These are phyloP conservation scores for Nicotiana knightiana DNA, from an alignment of 257 asterid genomes.

Conservation along the genomic window DNA sequence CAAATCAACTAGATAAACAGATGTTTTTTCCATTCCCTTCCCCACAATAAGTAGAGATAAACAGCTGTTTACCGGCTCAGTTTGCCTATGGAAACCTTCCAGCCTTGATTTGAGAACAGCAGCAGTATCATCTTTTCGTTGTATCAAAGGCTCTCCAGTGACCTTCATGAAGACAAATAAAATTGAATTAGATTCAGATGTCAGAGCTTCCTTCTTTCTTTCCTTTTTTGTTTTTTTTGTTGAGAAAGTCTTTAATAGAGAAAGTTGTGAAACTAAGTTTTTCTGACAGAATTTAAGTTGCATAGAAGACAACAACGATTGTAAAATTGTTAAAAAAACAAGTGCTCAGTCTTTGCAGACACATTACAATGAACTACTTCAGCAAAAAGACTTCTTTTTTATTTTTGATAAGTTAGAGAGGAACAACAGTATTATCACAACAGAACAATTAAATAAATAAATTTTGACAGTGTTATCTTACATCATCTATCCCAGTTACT, in stretches of 20 bases:
- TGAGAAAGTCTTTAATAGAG: neutral
- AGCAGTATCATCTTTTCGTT: conserved; percentile 92
- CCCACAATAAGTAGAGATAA: neutral
- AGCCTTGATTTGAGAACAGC: conserved; percentile 96
- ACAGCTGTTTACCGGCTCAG: conserved; percentile 56
- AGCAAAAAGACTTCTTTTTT: neutral
- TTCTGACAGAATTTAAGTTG: neutral
- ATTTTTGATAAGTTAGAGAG: neutral
- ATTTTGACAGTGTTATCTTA: conserved; percentile 20
- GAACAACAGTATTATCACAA: neutral
- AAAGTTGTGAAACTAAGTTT: neutral
- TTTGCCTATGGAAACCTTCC: conserved; percentile 86
- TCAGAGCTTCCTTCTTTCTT: neutral
- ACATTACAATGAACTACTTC: neutral
- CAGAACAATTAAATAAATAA: neutral
- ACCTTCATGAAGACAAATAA: conserved; percentile 19
- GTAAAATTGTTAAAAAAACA: neutral
- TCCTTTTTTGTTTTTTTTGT: neutral
- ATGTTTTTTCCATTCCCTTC: neutral
- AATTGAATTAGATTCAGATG: neutral
- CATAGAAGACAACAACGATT: neutral
- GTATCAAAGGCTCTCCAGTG: conserved; percentile 83
- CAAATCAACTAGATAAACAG: conserved; percentile 11
- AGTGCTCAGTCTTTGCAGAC: neutral
- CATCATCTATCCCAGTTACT: conserved; percentile 80